These are phyloP conservation scores for Hericium coralloides DNA, from an alignment of 768 basidiomycete genomes.

Conservation along the genomic window DNA sequence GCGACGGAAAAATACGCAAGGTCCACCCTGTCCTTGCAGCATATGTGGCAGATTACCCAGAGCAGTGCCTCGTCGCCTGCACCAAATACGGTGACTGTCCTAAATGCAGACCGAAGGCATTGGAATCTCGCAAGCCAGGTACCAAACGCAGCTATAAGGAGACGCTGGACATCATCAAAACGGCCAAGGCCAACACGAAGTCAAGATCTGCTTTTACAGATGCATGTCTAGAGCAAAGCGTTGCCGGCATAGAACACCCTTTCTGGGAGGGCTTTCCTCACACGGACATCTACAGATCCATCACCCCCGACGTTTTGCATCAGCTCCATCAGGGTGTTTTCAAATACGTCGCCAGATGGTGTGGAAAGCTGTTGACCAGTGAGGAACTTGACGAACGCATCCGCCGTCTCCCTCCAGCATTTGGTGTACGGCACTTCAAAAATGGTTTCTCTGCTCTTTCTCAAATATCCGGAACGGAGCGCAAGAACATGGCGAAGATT, in stretches of 20 bases:
- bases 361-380: background rate
- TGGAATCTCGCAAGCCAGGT: background rate
- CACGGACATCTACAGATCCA: slow-evolving; percentile 8
- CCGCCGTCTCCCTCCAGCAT: background rate
- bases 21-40: slow-evolving; percentile 15
- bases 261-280: slow-evolving; percentile 13
- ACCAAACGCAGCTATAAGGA: background rate
- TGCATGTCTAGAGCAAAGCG: background rate
- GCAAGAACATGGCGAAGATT: background rate
- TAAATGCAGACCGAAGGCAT: background rate
- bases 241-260: background rate
- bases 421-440: background rate
- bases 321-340: slow-evolving; percentile 10
- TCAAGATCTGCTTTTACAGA: background rate
- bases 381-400: background rate
- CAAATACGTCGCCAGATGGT: slow-evolving; percentile 8
- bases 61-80: slow-evolving; percentile 14
- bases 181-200: background rate
- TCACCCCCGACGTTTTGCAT: slow-evolving; percentile 15
- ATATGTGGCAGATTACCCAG: slow-evolving; percentile 16
- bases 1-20: slow-evolving; percentile 9
- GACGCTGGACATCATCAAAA: background rate
- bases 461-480: background rate
- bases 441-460: background rate
- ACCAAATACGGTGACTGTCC: background rate